These are phyloP conservation scores for Holtermannia corniformis DNA, from an alignment of 768 basidiomycete genomes.

Conservation along the genomic window DNA sequence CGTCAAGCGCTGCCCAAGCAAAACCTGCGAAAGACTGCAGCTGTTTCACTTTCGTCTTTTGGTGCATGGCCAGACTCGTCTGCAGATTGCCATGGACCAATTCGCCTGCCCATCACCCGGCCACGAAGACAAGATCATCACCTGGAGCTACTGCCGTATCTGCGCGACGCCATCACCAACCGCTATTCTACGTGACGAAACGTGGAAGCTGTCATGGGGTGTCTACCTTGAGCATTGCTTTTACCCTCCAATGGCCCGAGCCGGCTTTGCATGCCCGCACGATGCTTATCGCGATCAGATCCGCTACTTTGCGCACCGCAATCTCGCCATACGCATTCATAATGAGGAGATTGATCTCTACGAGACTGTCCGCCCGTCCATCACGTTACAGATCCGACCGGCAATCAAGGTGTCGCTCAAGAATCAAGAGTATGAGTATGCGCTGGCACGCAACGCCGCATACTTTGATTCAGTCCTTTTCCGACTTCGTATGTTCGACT, in stretches of 20 bases:
- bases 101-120: slow-evolving; percentile 43
- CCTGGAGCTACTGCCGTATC: slow-evolving; percentile 63
- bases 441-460: slow-evolving; percentile 58
- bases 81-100: slow-evolving; percentile 78
- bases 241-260: slow-evolving; percentile 75
- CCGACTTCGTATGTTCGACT: slow-evolving; percentile 39
- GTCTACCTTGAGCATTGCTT: slow-evolving; percentile 95
- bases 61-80: slow-evolving; percentile 73
- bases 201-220: slow-evolving; percentile 86
- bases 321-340: slow-evolving; percentile 57
- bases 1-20: slow-evolving; percentile 64
- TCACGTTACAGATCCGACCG: slow-evolving; percentile 71
- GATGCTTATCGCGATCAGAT: slow-evolving; percentile 89
- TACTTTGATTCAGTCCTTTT: slow-evolving; percentile 46
- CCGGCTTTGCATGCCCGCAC: slow-evolving; percentile 81
- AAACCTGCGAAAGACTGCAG: slow-evolving; percentile 70
- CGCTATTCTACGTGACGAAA: slow-evolving; percentile 83
- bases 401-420: slow-evolving; percentile 82
- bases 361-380: slow-evolving; percentile 81
- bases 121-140: slow-evolving; percentile 61
- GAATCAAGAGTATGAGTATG: slow-evolving; percentile 74
- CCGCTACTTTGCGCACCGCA: slow-evolving; percentile 71
- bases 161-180: slow-evolving; percentile 79
- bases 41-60: slow-evolving; percentile 81
- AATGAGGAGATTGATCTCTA: slow-evolving; percentile 71